Base-by-base conservation (phyloP, 2,329 filamentous ascomycete genomes). In the Nectriaceae sp. region DNA sequence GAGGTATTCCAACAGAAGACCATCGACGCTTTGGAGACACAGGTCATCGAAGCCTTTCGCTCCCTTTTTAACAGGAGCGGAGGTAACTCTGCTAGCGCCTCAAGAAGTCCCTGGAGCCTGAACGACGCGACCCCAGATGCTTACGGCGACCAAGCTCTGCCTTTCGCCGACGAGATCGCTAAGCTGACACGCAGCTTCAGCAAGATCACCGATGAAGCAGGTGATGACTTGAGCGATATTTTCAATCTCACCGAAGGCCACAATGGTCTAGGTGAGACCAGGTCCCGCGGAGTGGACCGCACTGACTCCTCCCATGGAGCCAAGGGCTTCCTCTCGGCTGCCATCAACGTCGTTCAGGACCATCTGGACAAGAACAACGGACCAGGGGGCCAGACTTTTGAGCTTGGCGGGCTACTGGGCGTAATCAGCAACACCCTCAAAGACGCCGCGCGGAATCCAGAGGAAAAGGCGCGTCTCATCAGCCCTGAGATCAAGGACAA, bases 401-500 rank as follows among this genome's bases (percentile, higher is more conserved):
- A 73, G 53, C 65, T 76, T 0, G 72, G 72, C n/a, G 73, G 73
- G 0, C 63, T 76, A 2, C 62, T 76, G 1, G 72, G 73, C 2
- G 63, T 73, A 0, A 50, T 76, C 11, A 75, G 71, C 57, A 64
- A 64, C 50, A 74, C 70, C 1, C 65, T 76, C 46, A 75, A 74
- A 49, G 73, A 75, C 15, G 69, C 69, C 11, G 62, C 72, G 2
- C 67, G 70, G n/a, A 74, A 74, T 50, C 73, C 73, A 0, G 73
- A 76, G 50, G 73, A 75, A 40, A 75, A 72, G 46, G 73, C 73
- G 0, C 72, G 73, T 4, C 46, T 67, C 40, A 75, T 76, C 46
- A 73, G 65, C 35, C 73, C 73, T 3, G 73, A 75, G 60, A 75
- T 76, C 65, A 75, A 75, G 54, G 72, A 75, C 19, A 64, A 66